Base-by-base conservation (phyloP, 495 filamentous ascomycete species). In the Xanthoparmelia taractica region DNA sequence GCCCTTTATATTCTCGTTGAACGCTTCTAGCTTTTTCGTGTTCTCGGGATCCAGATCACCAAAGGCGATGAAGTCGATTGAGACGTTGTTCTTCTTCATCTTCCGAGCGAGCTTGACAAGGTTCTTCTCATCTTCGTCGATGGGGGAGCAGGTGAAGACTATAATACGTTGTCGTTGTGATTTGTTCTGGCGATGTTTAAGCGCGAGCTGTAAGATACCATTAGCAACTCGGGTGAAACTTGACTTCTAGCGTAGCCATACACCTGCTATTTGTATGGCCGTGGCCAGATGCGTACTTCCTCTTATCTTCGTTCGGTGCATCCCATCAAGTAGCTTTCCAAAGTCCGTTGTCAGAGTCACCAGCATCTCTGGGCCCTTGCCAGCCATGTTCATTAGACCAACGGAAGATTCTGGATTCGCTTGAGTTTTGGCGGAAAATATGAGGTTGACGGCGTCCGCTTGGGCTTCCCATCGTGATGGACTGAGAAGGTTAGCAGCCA, bases 111-210 rank as follows among this genome's bases (percentile, higher is more conserved):
- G 83, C 72, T 91, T 92, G 65, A 96, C 82, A 0, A 98, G 82
- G 18, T 84, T 82, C 76, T 92, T 92, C 75, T 97, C 88, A 67
- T 88, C 86, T 73, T 98, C 94, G 47, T 82, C 84, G 69, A 98
- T 87, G 45, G 91, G 89, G 5, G 89, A 93, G 80, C 94, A 97
- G 57, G 89, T 91, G 76, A 98, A 97, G 25, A 91, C 91, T 72
- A 98, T 87, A 73, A 97, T 96, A 65, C 94, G 89, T 80, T 96
- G 91, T 57, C 87, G 84, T 75, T 97, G 92, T 41, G 88, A 89
- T 71, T 96, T 97, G 76, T 98, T 96, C 76, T 96, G 91, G 41
- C 94, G 87, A 75, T 98, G 94, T 78, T 97, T 98, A 66, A 98
- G 82, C n/a, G 94, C 94, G 61, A 98, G 83, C 91, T 96, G 64